Percentiles rank a stretch among this genome's conserved stretches.
phyloP scores from a whole-genome alignment of 495 filamentous ascomycete species.

The Aspergillus kassunensis region DNA sequence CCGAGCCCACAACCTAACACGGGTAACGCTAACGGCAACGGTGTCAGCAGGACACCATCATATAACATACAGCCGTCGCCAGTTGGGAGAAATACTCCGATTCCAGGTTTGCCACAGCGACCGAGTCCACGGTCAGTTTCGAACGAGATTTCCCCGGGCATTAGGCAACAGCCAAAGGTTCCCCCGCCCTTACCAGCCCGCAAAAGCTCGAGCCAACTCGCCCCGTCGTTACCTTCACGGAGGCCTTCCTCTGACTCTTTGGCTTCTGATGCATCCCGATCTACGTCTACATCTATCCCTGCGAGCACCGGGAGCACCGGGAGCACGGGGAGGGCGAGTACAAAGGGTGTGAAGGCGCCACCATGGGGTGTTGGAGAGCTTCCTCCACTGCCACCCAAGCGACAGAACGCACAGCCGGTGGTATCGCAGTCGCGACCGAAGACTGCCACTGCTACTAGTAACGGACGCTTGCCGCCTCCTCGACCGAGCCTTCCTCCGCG shows the following conservation, averaged over 20 bases:
- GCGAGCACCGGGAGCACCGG: slow-evolving; percentile 25
- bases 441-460: slow-evolving; percentile 19
- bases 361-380: slow-evolving; percentile 43
- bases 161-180: slow-evolving; percentile 33
- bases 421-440: slow-evolving; percentile 23
- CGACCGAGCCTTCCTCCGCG: slow-evolving; percentile 17
- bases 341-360: slow-evolving; percentile 29
- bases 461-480: slow-evolving; percentile 16
- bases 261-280: slow-evolving; percentile 36
- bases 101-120: slow-evolving; percentile 26
- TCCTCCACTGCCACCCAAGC: slow-evolving; percentile 43
- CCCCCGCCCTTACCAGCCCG: slow-evolving; percentile 53
- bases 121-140: slow-evolving; percentile 17
- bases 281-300: slow-evolving; percentile 36
- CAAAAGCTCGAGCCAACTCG: slow-evolving; percentile 35
- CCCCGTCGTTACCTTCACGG: slow-evolving; percentile 39
- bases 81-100: background rate
- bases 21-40: slow-evolving; percentile 24
- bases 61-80: slow-evolving; percentile 25
- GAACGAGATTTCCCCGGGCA: slow-evolving; percentile 14
- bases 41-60: slow-evolving; percentile 29
- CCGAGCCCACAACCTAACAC: slow-evolving; percentile 22
- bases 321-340: slow-evolving; percentile 31
- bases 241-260: slow-evolving; percentile 38
- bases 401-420: slow-evolving; percentile 20